Evolutionary conservation across 129 eudicot species (phyloP), one percentile per base, ranked within the genome.

Genomic region (Saposhnikovia divaricata): DNA sequence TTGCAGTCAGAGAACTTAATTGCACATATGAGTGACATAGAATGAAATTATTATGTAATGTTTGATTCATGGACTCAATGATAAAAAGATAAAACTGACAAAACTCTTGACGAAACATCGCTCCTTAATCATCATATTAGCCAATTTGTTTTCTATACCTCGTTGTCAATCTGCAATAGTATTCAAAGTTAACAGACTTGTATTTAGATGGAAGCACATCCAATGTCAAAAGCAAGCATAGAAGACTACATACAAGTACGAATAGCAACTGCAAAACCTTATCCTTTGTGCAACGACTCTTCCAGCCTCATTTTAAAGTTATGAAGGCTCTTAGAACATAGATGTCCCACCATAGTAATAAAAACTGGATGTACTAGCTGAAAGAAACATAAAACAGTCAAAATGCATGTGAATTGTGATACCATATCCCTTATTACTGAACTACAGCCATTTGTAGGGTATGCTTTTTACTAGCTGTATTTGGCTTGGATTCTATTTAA

Each of bases 281-380:
- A 79, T 83, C 89, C 89, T 63, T 45, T 78, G 19, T 4, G 40
- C 75, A 86, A 46, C 43, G 16, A 69, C 18, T 86, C 61, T 74
- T 86, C 85, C 27, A 86, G 75, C 38, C 12, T 74, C 43, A 27
- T 38, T 75, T 86, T 80, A 79, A 86, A 86, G 42, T 76, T 83
- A 37, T 78, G 78, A 43, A 83, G 83, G 72, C 85, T 77, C 19
- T 46, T 78, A 12, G 85, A 72, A 43, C 89, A 82, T 78, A 80
- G 61, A 71, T 83, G 89, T 38, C 86, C 89, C 84, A 86, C 79
- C 87, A 83, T 81, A 40, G 80, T 31, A 40, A 77, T 4, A 39
- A 77, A 83, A 83, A 83, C 75, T 10, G 89, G 89, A 79, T 82
- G 80, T 63, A 88, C 86, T 57, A 84, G 80, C 92, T 88, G 86